These are phyloP conservation scores for Mycena haematopus DNA, from an alignment of 768 basidiomycete genomes.

Conservation along the genomic window DNA sequence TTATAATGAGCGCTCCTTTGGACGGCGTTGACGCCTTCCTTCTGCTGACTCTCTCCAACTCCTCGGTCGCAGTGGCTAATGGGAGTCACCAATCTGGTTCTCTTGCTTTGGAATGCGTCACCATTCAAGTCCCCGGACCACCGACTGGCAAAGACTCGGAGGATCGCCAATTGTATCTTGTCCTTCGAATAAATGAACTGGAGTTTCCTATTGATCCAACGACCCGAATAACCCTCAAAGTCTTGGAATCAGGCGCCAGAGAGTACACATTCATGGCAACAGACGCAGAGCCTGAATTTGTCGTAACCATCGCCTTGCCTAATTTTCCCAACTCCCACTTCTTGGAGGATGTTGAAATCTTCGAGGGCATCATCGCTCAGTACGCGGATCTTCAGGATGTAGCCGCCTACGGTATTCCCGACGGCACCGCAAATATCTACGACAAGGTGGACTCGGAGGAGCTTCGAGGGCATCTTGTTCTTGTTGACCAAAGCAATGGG, in stretches of 20 bases:
- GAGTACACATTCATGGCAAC: constrained; percentile 53
- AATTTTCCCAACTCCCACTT: constrained; percentile 41
- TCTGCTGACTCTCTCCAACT: constrained; percentile 58
- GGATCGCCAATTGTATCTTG: constrained; percentile 69
- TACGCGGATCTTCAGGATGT: constrained; percentile 57
- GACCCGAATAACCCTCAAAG: constrained; percentile 48
- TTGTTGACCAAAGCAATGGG: constrained; percentile 75
- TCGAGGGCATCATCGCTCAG: constrained; percentile 71
- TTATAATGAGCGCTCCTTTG: constrained; percentile 1
- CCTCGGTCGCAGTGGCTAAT: constrained; percentile 46
- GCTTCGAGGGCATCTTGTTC: constrained; percentile 65
- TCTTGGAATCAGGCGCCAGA: constrained; percentile 42
- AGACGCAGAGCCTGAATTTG: constrained; percentile 45
- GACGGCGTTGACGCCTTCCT: constrained; percentile 52
- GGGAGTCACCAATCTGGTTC: constrained; percentile 46
- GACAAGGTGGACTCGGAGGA: constrained; percentile 39
- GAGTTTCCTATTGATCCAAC: constrained; percentile 68
- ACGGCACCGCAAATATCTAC: constrained; percentile 18
- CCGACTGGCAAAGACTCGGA: constrained; percentile 31
- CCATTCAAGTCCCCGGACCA: constrained; percentile 46
- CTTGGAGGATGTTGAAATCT: constrained; percentile 63
- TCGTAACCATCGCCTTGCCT: constrained; percentile 43
- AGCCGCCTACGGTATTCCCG: constrained; percentile 12
- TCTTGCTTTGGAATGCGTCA: constrained; percentile 69
- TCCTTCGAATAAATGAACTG: constrained; percentile 59